Percentiles rank a stretch among this genome's conserved stretches.
These are phyloP conservation scores for Juglanconis sp. DNA, from an alignment of 2,329 filamentous ascomycete species.

Conservation along the genomic window DNA sequence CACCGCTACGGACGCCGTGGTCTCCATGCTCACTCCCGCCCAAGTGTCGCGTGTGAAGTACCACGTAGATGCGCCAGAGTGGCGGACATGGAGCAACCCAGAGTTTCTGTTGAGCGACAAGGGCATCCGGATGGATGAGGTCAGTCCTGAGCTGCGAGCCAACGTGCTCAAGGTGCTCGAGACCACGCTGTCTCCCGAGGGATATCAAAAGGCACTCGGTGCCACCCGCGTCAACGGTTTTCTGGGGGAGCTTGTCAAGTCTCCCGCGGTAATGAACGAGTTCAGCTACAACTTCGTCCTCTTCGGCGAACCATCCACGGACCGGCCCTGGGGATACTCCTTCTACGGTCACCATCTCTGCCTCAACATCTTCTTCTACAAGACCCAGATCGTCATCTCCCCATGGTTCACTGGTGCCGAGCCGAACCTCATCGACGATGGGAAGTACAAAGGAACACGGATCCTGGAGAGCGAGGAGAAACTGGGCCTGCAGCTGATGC, in stretches of 20 bases:
- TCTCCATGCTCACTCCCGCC: slow-evolving; percentile 42
- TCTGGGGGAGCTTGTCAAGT: slow-evolving; percentile 64
- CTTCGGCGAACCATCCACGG: slow-evolving; percentile 60
- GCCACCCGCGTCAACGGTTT: slow-evolving; percentile 76
- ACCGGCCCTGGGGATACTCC: slow-evolving; percentile 65
- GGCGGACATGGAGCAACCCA: slow-evolving; percentile 69
- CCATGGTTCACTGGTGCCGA: slow-evolving; percentile 80
- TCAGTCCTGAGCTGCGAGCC: slow-evolving; percentile 37
- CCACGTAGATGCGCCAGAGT: slow-evolving; percentile 67
- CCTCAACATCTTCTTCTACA: slow-evolving; percentile 66
- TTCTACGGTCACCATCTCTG: slow-evolving; percentile 80
- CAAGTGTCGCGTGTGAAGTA: slow-evolving; percentile 50
- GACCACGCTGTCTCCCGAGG: slow-evolving; percentile 62
- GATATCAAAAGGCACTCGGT: slow-evolving; percentile 65
- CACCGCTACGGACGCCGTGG: slow-evolving; percentile 42
- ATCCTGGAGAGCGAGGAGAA: slow-evolving; percentile 65
- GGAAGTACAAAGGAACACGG: slow-evolving; percentile 58
- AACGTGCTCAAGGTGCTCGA: slow-evolving; percentile 55
- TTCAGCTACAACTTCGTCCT: slow-evolving; percentile 74
- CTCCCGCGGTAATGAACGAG: slow-evolving; percentile 65
- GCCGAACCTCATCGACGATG: slow-evolving; percentile 69
- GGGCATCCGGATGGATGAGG: slow-evolving; percentile 67
- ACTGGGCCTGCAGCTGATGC: slow-evolving; percentile 68
- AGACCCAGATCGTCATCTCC: slow-evolving; percentile 62
- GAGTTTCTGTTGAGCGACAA: slow-evolving; percentile 69